phyloP scores from a whole-genome alignment of 2,329 filamentous ascomycete genomes.

The Fusarium papillatum region DNA sequence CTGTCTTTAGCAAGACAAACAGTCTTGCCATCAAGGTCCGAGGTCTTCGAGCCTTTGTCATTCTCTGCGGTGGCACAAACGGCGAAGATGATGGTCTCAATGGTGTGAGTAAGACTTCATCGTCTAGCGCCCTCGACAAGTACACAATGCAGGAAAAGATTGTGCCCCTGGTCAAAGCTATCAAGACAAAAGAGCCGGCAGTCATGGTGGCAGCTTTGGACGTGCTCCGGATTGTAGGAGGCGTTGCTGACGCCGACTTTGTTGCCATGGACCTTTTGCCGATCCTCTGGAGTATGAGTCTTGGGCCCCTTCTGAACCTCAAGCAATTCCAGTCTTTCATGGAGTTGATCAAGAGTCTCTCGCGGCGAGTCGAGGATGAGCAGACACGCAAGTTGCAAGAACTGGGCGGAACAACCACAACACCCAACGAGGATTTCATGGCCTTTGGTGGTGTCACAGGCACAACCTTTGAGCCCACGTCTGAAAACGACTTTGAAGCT shows the following conservation, averaged over 20 bases:
- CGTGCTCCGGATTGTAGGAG: constrained; percentile 87
- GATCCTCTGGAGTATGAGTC: constrained; percentile 90
- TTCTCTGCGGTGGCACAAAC: constrained; percentile 84
- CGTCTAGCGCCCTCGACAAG: constrained; percentile 89
- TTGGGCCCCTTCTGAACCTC: constrained; percentile 90
- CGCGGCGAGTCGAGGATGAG: constrained; percentile 86
- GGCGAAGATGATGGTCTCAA: constrained; percentile 79
- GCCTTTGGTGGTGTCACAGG: constrained; percentile 78
- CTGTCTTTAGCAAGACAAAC: constrained; percentile 92
- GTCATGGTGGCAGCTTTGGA: constrained; percentile 96
- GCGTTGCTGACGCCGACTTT: constrained; percentile 88
- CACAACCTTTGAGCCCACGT: constrained; percentile 66
- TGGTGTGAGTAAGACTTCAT: constrained; percentile 77
- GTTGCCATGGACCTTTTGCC: constrained; percentile 93
- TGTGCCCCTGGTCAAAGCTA: constrained; percentile 88
- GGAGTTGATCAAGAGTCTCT: constrained; percentile 86
- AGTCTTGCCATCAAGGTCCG: constrained; percentile 96
- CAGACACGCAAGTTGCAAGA: constrained; percentile 92
- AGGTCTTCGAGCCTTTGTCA: constrained; percentile 89
- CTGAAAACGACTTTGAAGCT: constrained; percentile 84
- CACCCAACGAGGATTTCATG: constrained; percentile 75
- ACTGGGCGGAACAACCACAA: constrained; percentile 71
- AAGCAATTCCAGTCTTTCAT: constrained; percentile 93
- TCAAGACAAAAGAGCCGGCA: constrained; percentile 97
- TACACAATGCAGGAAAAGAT: constrained; percentile 99